Base-by-base conservation (phyloP, 768 basidiomycete genomes). In the Psilocybe subaeruginosa region DNA sequence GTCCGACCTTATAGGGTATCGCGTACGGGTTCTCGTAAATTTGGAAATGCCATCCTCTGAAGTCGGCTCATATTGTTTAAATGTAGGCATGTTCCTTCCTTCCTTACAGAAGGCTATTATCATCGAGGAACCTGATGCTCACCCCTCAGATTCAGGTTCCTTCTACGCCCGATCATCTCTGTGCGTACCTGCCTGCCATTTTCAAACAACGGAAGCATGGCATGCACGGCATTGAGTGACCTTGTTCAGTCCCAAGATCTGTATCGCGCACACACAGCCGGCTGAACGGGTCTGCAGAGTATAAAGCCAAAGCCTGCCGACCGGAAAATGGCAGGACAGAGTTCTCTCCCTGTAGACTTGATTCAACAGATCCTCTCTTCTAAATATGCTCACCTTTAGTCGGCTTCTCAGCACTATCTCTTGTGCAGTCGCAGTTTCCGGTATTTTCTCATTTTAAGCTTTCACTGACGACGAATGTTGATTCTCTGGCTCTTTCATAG, bases 161-260 rank as follows among this genome's bases (percentile, higher is more conserved):
- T 64, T 64, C 62, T 67, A 66, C 59, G 54, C 66, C 67, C 64
- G 65, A 72, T 70, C 67, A 69, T 64, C 48, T 60, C 30, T 66
- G 35, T 62, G 59, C 56, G 69, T 70, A 63, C 69, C 68, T 70
- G 58, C 61, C 71, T 72, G 69, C 68, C 69, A 72, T 60, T 58
- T 61, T 57, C 64, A 64, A 64, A 60, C 56, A 33, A 43, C 43
- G 58, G 65, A 68, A 68, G 67, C 57, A 61, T 57, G 58, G 64
- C 54, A 64, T 59, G 45, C 50, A 66, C 62, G 64, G 56, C 63
- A 64, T 61, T 61, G 55, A 64, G 52, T 63, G 61, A 61, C 64
- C 62, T 64, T 64, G 64, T 65, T 56, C 64, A 64, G 64, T 35
- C 65, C 60, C 64, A 64, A 62, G 66, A 53, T 62, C 60, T 63